phyloP scores from a whole-genome alignment of 2,329 filamentous ascomycete species.

The Cyanodermella asteris region DNA sequence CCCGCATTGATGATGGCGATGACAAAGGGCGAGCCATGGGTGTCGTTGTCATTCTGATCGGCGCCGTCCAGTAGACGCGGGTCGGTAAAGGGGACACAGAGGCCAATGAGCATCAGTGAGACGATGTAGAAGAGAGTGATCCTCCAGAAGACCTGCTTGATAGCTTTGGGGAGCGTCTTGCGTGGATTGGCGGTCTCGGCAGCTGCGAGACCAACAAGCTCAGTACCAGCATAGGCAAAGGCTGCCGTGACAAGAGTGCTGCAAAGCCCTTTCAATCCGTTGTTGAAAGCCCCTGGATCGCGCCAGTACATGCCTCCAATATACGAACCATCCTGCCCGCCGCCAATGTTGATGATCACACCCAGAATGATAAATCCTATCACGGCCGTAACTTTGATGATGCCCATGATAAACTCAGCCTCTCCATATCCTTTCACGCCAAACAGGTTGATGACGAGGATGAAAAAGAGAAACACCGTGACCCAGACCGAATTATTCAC shows the following conservation, averaged over 20 bases:
- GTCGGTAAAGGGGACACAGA: constrained; percentile 59
- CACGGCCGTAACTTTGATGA: constrained; percentile 68
- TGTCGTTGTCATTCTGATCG: constrained; percentile 31
- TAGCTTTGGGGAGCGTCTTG: constrained; percentile 60
- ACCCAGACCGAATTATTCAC: constrained; percentile 58
- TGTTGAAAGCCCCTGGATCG: constrained; percentile 52
- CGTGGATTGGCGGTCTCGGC: constrained; percentile 35
- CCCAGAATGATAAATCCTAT: constrained; percentile 44
- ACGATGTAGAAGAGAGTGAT: constrained; percentile 81
- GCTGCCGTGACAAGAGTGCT: constrained; percentile 41
- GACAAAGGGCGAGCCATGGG: constrained; percentile 71
- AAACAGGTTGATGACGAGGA: constrained; percentile 67
- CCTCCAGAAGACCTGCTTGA: constrained; percentile 91
- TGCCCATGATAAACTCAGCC: constrained; percentile 69
- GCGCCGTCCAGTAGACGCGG: constrained; percentile 35
- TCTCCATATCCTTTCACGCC: constrained; percentile 78
- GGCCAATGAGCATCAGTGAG: constrained; percentile 56
- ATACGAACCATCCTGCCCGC: constrained; percentile 49
- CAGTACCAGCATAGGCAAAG: constrained; percentile 40
- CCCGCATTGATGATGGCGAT: constrained; percentile 75
- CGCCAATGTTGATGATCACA: constrained; percentile 67
- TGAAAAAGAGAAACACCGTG: constrained; percentile 53
- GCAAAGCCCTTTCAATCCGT: constrained; percentile 43
- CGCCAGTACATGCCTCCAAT: constrained; percentile 63
- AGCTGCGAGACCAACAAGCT: constrained; percentile 37